Evolutionary conservation across 2,329 filamentous ascomycete species (phyloP), one percentile per base, ranked within the genome.

Genomic region (Simplicillium aogashimaense): DNA sequence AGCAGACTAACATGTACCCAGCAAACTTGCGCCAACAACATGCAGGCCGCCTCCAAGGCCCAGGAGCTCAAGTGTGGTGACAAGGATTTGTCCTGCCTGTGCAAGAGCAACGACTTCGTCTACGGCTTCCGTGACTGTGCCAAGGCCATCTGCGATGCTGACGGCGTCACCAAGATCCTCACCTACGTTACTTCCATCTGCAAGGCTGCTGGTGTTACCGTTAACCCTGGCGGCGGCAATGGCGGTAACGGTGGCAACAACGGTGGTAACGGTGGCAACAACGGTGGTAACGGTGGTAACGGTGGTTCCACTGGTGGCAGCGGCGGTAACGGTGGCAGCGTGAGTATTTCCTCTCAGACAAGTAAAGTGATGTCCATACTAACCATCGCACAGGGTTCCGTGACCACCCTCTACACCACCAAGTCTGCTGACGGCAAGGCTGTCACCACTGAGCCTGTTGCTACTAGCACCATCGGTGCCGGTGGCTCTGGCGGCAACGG

Each of bases 41-140:
- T 78, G 71, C 47, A 68, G 34, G 50, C 54, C 36, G 46, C 50
- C n/a, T 50, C 40, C 42, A 62, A 70, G 59, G 63, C 63, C 36
- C 28, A 47, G 29, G 53, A 64, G 39, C 65, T 77, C 29, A 64
- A 65, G 44, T 78, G 74, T 59, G 41, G 45, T 7, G 44, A 50
- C 40, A 53, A 51, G 32, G 67, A 72, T 44, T 29, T 60, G 33
- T 49, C 50, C 37, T 74, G 71, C 56, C 60, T 74, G 12, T 75
- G 71, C 61, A 49, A 52, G 42, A 66, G 69, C 46, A 32, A 45
- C 35, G 50, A 70, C 60, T 74, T 71, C 55, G 49, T 58, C 42
- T 71, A 64, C 47, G 71, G 70, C 39, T 55, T 74, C 43, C 67
- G 63, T 43, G 71, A 75, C 60, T 75, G 71, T 58, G 64, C 69